Evolutionary conservation across 2,329 filamentous ascomycete genomes (phyloP).

Genomic region (Tolypocladium amazonense): DNA sequence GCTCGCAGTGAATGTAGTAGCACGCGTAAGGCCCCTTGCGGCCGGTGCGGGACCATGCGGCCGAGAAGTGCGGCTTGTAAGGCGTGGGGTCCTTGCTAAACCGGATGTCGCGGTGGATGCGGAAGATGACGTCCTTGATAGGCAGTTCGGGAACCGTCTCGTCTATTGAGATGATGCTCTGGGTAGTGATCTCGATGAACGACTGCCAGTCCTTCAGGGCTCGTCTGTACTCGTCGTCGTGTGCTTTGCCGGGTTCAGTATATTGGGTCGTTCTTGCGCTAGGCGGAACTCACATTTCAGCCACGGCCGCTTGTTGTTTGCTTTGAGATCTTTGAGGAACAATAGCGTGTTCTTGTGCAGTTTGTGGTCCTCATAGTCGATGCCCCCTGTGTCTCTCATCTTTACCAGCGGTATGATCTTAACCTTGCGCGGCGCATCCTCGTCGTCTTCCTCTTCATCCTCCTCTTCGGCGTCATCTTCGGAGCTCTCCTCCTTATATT

Average conservation of each 20-base stretch:
- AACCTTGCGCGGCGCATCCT: conserved; percentile 22
- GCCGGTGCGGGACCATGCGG: conserved; percentile 78
- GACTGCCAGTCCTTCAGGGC: conserved; percentile 72
- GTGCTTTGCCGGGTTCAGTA: conserved; percentile 35
- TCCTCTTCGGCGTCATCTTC: conserved; percentile 16
- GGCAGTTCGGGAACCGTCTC: conserved; percentile 80
- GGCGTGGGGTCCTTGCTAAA: conserved; percentile 79
- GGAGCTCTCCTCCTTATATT: conserved; percentile 14
- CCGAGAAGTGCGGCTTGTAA: conserved; percentile 83
- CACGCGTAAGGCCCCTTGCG: conserved; percentile 79
- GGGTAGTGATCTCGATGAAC: conserved; percentile 63
- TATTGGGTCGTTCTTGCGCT: not conserved
- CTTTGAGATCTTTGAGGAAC: conserved; percentile 48
- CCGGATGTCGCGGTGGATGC: conserved; percentile 78
- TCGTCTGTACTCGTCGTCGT: conserved; percentile 70
- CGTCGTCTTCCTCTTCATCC: conserved; percentile 24
- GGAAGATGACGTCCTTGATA: conserved; percentile 74
- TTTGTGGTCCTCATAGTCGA: conserved; percentile 38
- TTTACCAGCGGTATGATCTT: conserved; percentile 24
- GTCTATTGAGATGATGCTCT: conserved; percentile 61
- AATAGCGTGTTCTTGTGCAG: conserved; percentile 47
- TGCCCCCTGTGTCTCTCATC: conserved; percentile 20
- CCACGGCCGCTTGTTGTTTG: conserved; percentile 49
- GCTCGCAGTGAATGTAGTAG: conserved; percentile 80
- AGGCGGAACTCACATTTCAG: conserved; percentile 36